Evolutionary conservation across 1,284 basidiomycete species (phyloP), one percentile per base, ranked within the genome.

Genomic region (Anthracocystis walkeri): DNA sequence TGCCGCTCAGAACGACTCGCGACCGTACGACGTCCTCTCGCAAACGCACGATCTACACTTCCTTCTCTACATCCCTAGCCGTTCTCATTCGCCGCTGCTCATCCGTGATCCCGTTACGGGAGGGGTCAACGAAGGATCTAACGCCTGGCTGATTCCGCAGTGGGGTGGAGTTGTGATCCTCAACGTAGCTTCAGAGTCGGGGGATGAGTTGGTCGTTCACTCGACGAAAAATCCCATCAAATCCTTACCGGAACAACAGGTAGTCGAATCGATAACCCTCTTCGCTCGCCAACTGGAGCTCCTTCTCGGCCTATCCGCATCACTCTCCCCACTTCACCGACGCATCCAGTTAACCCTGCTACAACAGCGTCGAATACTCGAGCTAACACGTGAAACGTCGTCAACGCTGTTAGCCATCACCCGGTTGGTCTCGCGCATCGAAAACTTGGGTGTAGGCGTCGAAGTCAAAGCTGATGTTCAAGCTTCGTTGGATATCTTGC

Each of bases 131-230:
- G 29, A 55, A 16, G 48, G 12, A 2, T 27, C 77, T 10, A 67
- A 65, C 2, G 90, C 92, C 10, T 99, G 98, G 88, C 89, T 97
- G 25, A 88, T 97, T 1, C 96, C 97, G 0, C 96, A 98, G 86
- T 97, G 94, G 91, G 96, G 97, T 44, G 92, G 94, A 16, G 92
- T 99, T 51, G 89, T 92, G 58, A 89, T 98, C 56, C 87, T 91
- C 76, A 94, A 97, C 14, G 25, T 35, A 10, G 38, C 51, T 0
- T 50, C 8, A 8, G 25, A 38, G 16, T 12, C 11, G 4, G 2
- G 5, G 7, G 45, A n/a, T 16, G 42, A 29, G 8, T 16, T 57
- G 33, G 11, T 45, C 6, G 18, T 21, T 18, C 29, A 21, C 4
- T 10, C n/a, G 1, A 14, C 12, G 4, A 33, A 29, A 6, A 69